Base-by-base conservation (phyloP, 2,329 filamentous ascomycete species). In the Beauveria brongniartii region DNA sequence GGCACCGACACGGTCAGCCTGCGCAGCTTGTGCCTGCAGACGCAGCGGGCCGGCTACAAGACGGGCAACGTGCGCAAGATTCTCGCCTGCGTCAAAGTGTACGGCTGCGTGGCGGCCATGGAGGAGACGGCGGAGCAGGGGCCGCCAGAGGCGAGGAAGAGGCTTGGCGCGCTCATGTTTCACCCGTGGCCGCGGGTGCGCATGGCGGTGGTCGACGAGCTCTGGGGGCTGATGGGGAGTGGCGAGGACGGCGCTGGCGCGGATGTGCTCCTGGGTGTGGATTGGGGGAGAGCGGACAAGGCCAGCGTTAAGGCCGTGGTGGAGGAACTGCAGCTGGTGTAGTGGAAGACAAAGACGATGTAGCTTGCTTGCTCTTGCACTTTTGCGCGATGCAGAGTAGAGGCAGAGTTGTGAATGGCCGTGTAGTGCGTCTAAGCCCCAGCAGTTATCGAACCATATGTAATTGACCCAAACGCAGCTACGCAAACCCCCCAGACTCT, bases 151-250 rank as follows among this genome's bases (percentile, higher is more conserved):
- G 88, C 88, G 3, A 73, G 86, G 59, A 85, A 82, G 69, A 90
- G 92, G 71, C 75, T 97, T 46, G 82, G 82, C 0, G 85, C 82
- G 24, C 83, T 96, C 77, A 76, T 96, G 64, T 74, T 85, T 61
- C 93, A 96, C 76, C 90, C 91, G 1, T 96, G 91, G 79, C 91
- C 92, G 6, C 83, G 83, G 68, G 85, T 95, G 66, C 75, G 86
- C 63, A 81, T 73, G 63, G 71, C 78, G 51, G 84, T 84, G 18
- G 79, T 84, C 5, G 85, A 88, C 66, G 82, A 84, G 71, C 70
- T 88, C 40, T 88, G 81, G 82, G 74, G 70, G 20, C 65, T 81
- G 61, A 65, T 69, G 8, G 69, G 70, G 34, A 64, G 66, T 7
- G 70, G 69, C 10, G 61, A 65, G 26, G 63, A 64, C 12, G 71